These are phyloP conservation scores for Gyrodon lividus DNA, from an alignment of 768 basidiomycete species.

Conservation along the genomic window DNA sequence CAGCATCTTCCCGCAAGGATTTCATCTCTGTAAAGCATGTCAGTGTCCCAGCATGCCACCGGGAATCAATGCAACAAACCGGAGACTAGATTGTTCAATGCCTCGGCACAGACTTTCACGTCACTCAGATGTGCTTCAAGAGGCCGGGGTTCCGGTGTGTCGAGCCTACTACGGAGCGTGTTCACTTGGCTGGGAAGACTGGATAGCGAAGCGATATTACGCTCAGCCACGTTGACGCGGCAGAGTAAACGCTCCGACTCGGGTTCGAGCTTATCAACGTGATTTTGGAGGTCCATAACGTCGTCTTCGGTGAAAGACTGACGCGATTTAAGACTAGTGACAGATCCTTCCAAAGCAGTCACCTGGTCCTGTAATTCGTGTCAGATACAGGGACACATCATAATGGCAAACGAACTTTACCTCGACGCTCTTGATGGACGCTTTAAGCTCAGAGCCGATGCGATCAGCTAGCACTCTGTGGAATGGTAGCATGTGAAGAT, in stretches of 20 bases:
- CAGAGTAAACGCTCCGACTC: conserved; percentile 30
- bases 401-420: conserved; percentile 2
- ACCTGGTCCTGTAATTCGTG: conserved; percentile 23
- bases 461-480: conserved; percentile 18
- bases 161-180: conserved; percentile 20
- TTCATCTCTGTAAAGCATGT: conserved; percentile 41
- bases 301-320: conserved; percentile 30
- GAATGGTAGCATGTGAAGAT: conserved; percentile 11
- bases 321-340: conserved; percentile 22
- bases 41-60: background rate
- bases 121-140: conserved; percentile 19
- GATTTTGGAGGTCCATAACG: conserved; percentile 32
- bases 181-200: conserved; percentile 25
- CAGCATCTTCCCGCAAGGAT: conserved; percentile 39
- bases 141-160: conserved; percentile 10
- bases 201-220: conserved; percentile 32
- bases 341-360: conserved; percentile 15
- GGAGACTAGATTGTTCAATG: conserved; percentile 39
- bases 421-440: conserved; percentile 22
- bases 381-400: background rate
- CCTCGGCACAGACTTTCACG: conserved; percentile 31
- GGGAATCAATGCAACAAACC: conserved; percentile 33
- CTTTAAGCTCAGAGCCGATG: conserved; percentile 22
- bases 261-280: conserved; percentile 40
- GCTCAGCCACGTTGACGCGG: conserved; percentile 27